Evolutionary conservation across 495 filamentous ascomycete genomes (phyloP).

Genomic region (Penicillium waksmanii): DNA sequence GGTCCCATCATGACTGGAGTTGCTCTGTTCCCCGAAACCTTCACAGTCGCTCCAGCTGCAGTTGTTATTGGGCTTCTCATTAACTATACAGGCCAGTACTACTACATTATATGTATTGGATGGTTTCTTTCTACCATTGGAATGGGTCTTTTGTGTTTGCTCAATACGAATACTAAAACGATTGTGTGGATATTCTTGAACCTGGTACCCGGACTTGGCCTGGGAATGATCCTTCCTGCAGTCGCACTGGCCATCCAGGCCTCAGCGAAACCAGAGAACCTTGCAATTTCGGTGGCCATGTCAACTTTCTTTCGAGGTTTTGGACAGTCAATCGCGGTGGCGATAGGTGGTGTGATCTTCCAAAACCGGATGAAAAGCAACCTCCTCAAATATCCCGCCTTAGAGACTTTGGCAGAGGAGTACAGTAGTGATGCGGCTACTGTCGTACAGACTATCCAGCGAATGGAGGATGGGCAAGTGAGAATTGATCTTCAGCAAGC

Average conservation of each 20-base stretch:
- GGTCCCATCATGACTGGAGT: constrained; percentile 45
- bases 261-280: constrained; percentile 31
- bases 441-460: constrained; percentile 57
- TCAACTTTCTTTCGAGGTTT: constrained; percentile 49
- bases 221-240: constrained; percentile 45
- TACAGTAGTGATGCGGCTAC: constrained; percentile 57
- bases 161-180: constrained; percentile 36
- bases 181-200: constrained; percentile 44
- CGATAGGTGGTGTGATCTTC: constrained; percentile 47
- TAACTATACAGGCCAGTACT: constrained; percentile 44
- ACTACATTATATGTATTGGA: constrained; percentile 46
- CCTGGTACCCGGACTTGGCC: constrained; percentile 41
- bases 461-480: constrained; percentile 39
- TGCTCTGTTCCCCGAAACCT: constrained; percentile 48
- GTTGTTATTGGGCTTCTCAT: constrained; percentile 47
- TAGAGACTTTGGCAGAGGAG: constrained; percentile 42
- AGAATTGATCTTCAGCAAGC: constrained; percentile 48
- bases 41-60: constrained; percentile 49
- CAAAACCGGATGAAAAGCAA: constrained; percentile 31
- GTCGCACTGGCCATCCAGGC: constrained; percentile 47
- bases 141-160: constrained; percentile 36
- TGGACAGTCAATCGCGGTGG: constrained; percentile 50
- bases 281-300: constrained; percentile 43
- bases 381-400: constrained; percentile 37
- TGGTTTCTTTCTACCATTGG: constrained; percentile 49